A percentile compares a stretch with the other conserved stretches of the same genome.
phyloP scores from a whole-genome alignment of 1,284 basidiomycete genomes.

The Microbotryum intermedium region DNA sequence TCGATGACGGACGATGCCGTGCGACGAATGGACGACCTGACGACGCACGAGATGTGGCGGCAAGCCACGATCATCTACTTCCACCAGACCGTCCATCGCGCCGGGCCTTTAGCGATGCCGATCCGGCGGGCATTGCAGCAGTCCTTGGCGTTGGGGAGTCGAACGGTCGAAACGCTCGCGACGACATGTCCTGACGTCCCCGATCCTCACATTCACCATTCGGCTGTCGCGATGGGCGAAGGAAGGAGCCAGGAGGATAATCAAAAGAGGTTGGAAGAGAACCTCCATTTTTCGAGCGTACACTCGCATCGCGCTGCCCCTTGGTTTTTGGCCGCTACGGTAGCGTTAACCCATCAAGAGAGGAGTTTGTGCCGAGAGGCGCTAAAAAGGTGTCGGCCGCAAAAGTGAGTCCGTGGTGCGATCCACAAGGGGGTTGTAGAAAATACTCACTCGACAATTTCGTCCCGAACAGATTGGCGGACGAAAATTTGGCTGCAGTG shows the following conservation, averaged over 20 bases:
- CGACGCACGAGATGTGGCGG: slow-evolving; percentile 25
- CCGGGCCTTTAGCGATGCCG: slow-evolving; percentile 8
- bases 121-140: slow-evolving; percentile 15
- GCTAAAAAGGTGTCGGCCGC: not conserved
- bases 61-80: slow-evolving; percentile 24
- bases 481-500: slow-evolving; percentile 2
- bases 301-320: slow-evolving; percentile 17
- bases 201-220: not conserved
- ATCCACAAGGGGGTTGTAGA: not conserved
- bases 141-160: slow-evolving; percentile 17
- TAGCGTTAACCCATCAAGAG: slow-evolving; percentile 4
- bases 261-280: not conserved
- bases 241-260: not conserved
- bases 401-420: not conserved
- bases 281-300: slow-evolving; percentile 7
- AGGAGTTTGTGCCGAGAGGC: slow-evolving; percentile 13
- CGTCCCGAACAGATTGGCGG: not conserved
- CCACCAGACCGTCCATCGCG: slow-evolving; percentile 18
- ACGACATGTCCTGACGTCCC: not conserved
- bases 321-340: slow-evolving; percentile 26
- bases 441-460: not conserved
- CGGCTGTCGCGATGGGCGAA: not conserved
- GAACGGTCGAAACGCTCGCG: slow-evolving; percentile 5
- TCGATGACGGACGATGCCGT: slow-evolving; percentile 6
- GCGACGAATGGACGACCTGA: slow-evolving; percentile 8